phyloP scores from a whole-genome alignment of 257 asterid genomes.

The Craterostigma plantagineum region DNA sequence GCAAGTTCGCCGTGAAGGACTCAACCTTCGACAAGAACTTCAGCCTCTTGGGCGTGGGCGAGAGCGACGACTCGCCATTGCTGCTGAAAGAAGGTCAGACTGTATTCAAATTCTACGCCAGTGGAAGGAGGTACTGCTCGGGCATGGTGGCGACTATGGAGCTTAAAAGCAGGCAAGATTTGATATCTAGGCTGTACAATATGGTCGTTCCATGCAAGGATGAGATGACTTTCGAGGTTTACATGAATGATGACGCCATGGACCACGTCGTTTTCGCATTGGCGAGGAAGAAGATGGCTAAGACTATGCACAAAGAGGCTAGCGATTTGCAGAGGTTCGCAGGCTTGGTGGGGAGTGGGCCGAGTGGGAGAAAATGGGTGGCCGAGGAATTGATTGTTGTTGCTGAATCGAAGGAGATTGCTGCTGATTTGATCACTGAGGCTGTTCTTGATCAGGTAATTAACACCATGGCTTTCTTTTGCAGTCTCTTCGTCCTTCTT shows the following conservation, averaged over 20 bases:
- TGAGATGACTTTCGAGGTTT: conserved; percentile 5
- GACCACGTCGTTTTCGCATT: conserved; percentile 4
- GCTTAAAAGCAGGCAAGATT: conserved; percentile 5
- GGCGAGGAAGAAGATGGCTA: conserved; percentile 5
- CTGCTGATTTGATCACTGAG: conserved; percentile 3
- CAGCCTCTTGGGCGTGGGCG: conserved; percentile 3
- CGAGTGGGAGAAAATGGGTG: conserved; percentile 5
- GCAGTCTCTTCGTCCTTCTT: neutral
- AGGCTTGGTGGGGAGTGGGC: neutral
- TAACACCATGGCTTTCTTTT: too few species aligned
- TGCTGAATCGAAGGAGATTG: conserved; percentile 6
- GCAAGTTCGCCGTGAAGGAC: conserved; percentile 5
- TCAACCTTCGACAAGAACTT: conserved; percentile 4
- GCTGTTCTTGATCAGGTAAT: conserved; percentile 7
- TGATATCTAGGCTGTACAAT: conserved; percentile 4
- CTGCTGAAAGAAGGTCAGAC: conserved; percentile 3
- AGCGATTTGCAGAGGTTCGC: conserved; percentile 4
- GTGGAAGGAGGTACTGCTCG: conserved; percentile 5
- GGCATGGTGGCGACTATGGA: conserved; percentile 5
- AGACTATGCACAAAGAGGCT: conserved; percentile 4
- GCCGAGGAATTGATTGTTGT: conserved; percentile 2
- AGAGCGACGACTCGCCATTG: neutral
- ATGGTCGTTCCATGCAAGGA: conserved; percentile 4
- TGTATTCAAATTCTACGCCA: conserved; percentile 1
- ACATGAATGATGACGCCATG: conserved; percentile 7